phyloP scores from a whole-genome alignment of 208 protist genomes.

The Angomonas ambiguus region DNA sequence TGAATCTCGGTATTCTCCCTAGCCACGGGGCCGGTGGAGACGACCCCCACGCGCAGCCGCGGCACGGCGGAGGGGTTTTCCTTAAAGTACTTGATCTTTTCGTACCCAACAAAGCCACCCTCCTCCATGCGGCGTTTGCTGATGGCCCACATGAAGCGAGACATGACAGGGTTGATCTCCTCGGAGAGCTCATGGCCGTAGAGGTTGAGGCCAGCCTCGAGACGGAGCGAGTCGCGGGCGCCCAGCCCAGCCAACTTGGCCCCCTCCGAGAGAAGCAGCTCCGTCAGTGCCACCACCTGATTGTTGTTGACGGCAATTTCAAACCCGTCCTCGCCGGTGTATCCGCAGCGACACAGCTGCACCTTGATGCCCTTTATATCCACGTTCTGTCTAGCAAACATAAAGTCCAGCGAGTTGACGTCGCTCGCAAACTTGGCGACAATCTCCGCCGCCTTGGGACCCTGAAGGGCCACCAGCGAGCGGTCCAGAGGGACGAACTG shows the following conservation, averaged over 20 bases:
- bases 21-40: conserved; percentile 87
- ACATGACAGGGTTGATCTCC: conserved; percentile 92
- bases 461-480: conserved; percentile 92
- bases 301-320: conserved; percentile 88
- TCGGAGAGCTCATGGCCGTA: conserved; percentile 97
- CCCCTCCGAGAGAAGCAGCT: conserved; percentile 47
- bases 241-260: conserved; percentile 89
- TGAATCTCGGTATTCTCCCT: conserved; percentile 72
- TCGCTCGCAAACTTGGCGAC: conserved; percentile 37
- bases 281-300: conserved; percentile 42
- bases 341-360: conserved; percentile 91
- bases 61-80: conserved; percentile 42
- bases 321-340: conserved; percentile 99
- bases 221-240: conserved; percentile 93
- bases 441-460: conserved; percentile 71
- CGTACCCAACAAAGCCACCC: conserved; percentile 92
- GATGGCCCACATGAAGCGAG: conserved; percentile 94
- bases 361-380: conserved; percentile 40
- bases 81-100: conserved; percentile 63
- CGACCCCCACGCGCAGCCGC: conserved; percentile 87
- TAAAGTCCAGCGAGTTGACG: conserved; percentile 69
- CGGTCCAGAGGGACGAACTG: conserved; percentile 68
- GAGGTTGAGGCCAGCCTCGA: conserved; percentile 97
- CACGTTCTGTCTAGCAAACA: conserved; percentile 52
- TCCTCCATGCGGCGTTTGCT: conserved; percentile 90